Evolutionary conservation across 2,329 filamentous ascomycete species (phyloP).

Genomic region (Grosmannia serpens): DNA sequence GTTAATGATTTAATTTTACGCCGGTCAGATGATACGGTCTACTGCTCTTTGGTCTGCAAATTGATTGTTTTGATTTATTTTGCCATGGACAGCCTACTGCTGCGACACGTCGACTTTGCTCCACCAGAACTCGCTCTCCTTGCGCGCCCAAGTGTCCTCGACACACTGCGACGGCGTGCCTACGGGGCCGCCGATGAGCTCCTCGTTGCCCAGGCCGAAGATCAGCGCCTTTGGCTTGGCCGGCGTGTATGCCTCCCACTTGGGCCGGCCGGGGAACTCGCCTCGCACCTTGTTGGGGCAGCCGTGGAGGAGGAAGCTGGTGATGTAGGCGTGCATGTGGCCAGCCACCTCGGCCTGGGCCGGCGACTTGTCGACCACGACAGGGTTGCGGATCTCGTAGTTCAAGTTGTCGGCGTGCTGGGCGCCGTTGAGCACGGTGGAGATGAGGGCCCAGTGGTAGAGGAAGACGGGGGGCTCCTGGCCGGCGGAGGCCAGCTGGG

Average conservation of each 20-base stretch:
- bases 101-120: conserved; percentile 19
- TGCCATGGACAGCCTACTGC: conserved; percentile 2
- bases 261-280: background rate
- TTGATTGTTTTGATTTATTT: background rate
- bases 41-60: background rate
- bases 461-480: conserved; percentile 32
- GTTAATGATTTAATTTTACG: too few species aligned
- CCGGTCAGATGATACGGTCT: too few species aligned
- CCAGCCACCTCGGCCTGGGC: conserved; percentile 30
- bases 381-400: conserved; percentile 31
- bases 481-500: conserved; percentile 13
- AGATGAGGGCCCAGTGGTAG: conserved; percentile 42
- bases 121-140: conserved; percentile 37
- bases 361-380: conserved; percentile 21
- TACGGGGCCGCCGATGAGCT: conserved; percentile 29
- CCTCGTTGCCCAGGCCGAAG: conserved; percentile 34
- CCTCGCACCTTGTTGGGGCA: conserved; percentile 14
- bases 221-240: conserved; percentile 21
- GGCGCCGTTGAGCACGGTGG: conserved; percentile 29
- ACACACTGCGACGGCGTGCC: conserved; percentile 25
- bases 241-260: background rate
- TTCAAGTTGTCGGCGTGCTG: conserved; percentile 36
- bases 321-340: conserved; percentile 33
- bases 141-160: conserved; percentile 28
- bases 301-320: conserved; percentile 34